Conservation (phyloP, 768 basidiomycete species). For the Russula earlei region DNA sequence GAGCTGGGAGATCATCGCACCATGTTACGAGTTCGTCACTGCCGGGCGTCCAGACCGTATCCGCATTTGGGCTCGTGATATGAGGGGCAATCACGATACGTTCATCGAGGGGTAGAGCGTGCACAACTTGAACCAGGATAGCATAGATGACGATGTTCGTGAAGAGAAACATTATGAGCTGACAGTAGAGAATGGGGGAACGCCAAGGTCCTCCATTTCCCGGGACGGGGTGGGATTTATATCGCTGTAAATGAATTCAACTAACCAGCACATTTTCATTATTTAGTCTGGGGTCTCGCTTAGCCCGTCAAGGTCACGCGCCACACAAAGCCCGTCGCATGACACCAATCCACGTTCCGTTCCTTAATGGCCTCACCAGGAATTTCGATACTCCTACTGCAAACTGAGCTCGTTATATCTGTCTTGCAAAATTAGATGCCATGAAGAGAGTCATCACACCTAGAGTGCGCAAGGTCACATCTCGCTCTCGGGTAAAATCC, state of each 20-base stretch:
- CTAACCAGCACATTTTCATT: no score
- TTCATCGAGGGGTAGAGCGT: slow-evolving; percentile 11
- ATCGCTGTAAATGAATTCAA: neutral
- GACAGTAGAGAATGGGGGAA: neutral
- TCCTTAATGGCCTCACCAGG: no score
- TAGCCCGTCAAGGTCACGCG: no score
- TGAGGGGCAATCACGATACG: slow-evolving; percentile 24
- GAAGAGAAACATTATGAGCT: neutral
- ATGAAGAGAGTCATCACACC: no score
- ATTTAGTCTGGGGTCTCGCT: no score
- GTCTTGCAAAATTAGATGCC: no score
- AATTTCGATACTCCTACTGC: no score
- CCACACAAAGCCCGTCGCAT: no score
- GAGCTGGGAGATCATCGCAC: slow-evolving; percentile 21
- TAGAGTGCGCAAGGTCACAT: no score
- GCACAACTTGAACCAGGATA: neutral
- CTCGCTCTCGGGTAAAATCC: no score
- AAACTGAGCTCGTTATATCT: no score
- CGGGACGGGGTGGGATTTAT: neutral
- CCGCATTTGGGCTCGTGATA: slow-evolving; percentile 32
- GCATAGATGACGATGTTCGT: slow-evolving; percentile 1
- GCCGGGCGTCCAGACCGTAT: slow-evolving; percentile 32
- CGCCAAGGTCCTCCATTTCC: neutral
- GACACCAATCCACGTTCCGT: no score
- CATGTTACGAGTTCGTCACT: slow-evolving; percentile 35